Conservation (phyloP, 805 yeast species). For the Monosporozyma unispora region DNA sequence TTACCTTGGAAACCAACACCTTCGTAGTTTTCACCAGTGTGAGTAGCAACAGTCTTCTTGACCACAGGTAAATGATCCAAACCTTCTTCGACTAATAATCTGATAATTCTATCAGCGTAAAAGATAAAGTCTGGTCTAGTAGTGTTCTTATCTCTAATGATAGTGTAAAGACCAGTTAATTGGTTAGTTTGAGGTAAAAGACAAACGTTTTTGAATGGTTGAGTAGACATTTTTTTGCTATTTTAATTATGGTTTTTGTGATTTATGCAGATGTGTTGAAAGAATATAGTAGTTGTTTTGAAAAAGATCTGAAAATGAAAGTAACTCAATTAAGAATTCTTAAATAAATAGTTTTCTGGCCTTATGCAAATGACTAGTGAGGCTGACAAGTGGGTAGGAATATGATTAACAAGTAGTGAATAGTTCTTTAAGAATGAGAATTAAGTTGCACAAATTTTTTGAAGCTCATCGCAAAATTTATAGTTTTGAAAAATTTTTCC, state of each 20-base stretch:
- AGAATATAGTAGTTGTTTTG: background rate
- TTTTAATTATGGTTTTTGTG: background rate
- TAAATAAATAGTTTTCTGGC: background rate
- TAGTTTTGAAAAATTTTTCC: background rate
- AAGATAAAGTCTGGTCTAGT: conserved; percentile 88
- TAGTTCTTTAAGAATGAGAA: background rate
- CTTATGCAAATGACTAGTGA: background rate
- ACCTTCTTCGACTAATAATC: conserved; percentile 91
- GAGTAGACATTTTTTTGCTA: conserved; percentile 23
- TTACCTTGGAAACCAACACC: conserved; percentile 84
- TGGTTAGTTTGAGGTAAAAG: conserved; percentile 85
- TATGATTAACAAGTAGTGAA: background rate
- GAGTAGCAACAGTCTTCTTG: conserved; percentile 57
- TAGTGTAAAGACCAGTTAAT: conserved; percentile 75
- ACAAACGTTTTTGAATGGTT: conserved; percentile 42
- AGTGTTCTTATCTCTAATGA: conserved; percentile 76
- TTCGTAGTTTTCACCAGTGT: conserved; percentile 58
- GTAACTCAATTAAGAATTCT: background rate
- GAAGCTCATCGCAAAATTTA: conserved; percentile 1
- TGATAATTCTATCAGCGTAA: conserved; percentile 88
- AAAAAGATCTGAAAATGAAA: background rate
- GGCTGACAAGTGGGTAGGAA: background rate
- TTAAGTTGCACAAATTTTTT: background rate
- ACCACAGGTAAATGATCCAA: conserved; percentile 89
- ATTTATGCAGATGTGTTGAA: background rate